Conservation (phyloP, 257 asterid genomes). For the Solanum pennellii region DNA sequence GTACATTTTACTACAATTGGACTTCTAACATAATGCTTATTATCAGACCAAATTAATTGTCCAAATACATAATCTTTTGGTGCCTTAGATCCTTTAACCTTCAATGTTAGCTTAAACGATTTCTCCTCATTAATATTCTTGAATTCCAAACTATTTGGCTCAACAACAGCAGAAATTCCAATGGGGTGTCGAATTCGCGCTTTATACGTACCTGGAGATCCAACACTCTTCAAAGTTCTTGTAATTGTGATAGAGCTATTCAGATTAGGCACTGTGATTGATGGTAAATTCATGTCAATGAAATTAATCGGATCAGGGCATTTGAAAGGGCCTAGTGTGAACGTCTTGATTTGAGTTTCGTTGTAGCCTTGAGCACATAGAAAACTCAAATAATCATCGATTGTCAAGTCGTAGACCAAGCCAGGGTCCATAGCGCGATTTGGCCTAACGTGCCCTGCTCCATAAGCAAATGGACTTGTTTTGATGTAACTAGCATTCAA, state of each 20-base stretch:
- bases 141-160: constrained; percentile 38
- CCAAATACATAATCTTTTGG: constrained; percentile 54
- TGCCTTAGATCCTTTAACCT: constrained; percentile 13
- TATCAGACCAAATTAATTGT: constrained; percentile 68
- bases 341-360: constrained; percentile 21
- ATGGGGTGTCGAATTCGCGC: constrained; percentile 38
- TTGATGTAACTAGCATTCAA: constrained; percentile 34
- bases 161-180: constrained; percentile 32
- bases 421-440: constrained; percentile 97
- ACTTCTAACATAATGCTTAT: constrained; percentile 70
- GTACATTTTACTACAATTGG: constrained; percentile 52
- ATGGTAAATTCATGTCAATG: constrained; percentile 48
- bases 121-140: constrained; percentile 36
- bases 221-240: constrained; percentile 71
- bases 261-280: constrained; percentile 60
- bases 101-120: constrained; percentile 25
- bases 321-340: constrained; percentile 16
- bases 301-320: constrained; percentile 25
- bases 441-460: constrained; percentile 83
- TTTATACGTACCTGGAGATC: constrained; percentile 48
- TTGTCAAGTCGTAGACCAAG: constrained; percentile 52
- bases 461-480: constrained; percentile 76
- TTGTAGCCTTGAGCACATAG: constrained; percentile 61
- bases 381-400: constrained; percentile 47
- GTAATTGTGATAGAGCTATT: constrained; percentile 32